Evolutionary conservation across 768 basidiomycete genomes (phyloP).

Genomic region (Auriscalpium orientale): DNA sequence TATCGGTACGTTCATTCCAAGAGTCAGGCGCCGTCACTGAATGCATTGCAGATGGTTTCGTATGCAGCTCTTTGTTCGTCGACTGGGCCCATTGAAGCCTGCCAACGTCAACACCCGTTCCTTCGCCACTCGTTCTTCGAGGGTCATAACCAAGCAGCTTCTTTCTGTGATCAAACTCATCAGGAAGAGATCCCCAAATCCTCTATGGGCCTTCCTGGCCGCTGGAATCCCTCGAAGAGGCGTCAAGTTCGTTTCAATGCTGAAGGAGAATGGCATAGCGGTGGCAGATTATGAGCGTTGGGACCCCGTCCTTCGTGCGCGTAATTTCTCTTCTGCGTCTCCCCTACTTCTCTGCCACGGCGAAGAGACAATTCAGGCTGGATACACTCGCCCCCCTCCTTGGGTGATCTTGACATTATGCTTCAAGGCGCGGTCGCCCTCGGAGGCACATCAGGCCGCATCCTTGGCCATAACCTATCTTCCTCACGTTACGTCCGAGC

Average conservation of each 20-base stretch:
- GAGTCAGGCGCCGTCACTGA: too few relatives aligned
- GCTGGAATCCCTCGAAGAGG: not conserved
- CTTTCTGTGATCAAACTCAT: not conserved
- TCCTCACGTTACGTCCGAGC: constrained; percentile 20
- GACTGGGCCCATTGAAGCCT: not conserved
- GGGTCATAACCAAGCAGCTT: not conserved
- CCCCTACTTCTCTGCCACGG: not conserved
- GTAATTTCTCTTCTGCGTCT: not conserved
- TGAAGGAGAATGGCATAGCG: not conserved
- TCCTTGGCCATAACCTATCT: constrained; percentile 37
- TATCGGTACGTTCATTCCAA: too few relatives aligned
- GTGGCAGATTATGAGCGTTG: not conserved
- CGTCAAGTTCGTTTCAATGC: not conserved
- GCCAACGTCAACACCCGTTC: not conserved
- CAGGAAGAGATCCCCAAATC: not conserved
- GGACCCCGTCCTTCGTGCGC: not conserved
- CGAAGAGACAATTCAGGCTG: too few relatives aligned
- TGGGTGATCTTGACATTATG: constrained; percentile 53
- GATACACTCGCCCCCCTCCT: constrained; percentile 24
- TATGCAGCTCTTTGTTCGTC: not conserved
- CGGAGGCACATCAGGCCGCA: constrained; percentile 37
- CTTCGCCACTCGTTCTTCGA: not conserved
- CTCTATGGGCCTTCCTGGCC: not conserved
- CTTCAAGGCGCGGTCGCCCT: constrained; percentile 37
- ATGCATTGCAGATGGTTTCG: not conserved